Evolutionary conservation across 768 basidiomycete species (phyloP), one percentile per base, ranked within the genome.

Genomic region (Favolaschia claudopus): DNA sequence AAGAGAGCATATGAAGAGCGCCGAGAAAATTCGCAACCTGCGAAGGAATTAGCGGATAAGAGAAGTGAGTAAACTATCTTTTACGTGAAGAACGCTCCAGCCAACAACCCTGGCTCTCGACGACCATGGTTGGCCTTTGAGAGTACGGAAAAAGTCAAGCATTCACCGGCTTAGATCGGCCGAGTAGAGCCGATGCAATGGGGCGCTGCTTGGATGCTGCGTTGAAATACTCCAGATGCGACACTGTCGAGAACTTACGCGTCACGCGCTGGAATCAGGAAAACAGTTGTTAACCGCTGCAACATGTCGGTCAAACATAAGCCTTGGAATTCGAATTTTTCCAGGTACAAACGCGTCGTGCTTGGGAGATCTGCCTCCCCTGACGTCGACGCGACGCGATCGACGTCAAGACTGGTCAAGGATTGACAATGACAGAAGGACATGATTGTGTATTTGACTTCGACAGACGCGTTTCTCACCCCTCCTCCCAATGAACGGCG

Each of bases 1-100:
- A 83, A 13, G 79, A 74, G 63, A 90, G 82, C 49, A 93, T 77
- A 67, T 93, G 92, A 2, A 82, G 67, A 13, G 82, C 78, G 67
- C 85, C 88, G 5, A 72, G 74, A 10, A 82, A 64, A 65, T 92
- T 92, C 12, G 82, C 67, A 9, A 77, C 64, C 88, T 91, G 60
- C 28, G 28, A 31, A 20, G 17, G 44, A 25, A 28, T 58, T 25
- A 38, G 33, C 29, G 27, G 17, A 39, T 20, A 32, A 1, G 27
- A 15, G 17, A 24, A 33, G 36, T 4, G 17, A 19, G 27, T 22
- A 53, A 15, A 25, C 19, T 15, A 20, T 32, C 13, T n/a, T n/a
- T 36, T 31, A 67, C 71, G 36, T 71, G 65, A 19, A 72, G 55
- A 27, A 52, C 6, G 22, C 40, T 44, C 39, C 37, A 48, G 15